Percentiles rank a stretch among this genome's conserved stretches.
Conservation (phyloP, 208 protist genomes). For the Leishmania mexicana region DNA sequence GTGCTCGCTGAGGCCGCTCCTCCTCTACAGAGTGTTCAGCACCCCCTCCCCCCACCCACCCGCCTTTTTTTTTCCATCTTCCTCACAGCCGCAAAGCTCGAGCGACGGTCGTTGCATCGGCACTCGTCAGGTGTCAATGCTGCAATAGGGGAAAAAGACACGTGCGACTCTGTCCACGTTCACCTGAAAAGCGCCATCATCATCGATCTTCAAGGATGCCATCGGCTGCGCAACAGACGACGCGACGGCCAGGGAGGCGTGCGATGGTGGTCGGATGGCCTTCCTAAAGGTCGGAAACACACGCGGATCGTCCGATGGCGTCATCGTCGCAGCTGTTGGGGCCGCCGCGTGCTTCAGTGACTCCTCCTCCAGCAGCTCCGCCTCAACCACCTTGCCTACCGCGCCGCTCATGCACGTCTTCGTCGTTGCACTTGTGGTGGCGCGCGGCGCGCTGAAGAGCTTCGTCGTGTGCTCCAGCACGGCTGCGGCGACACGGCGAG, state of each 20-base stretch:
- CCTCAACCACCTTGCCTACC: not conserved
- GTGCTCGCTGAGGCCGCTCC: not conserved
- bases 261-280: not conserved
- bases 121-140: slow-evolving; percentile 13
- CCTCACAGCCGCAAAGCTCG: not conserved
- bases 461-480: slow-evolving; percentile 9
- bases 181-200: not conserved
- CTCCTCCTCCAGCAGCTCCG: not conserved
- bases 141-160: slow-evolving; percentile 22
- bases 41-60: not conserved
- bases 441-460: slow-evolving; percentile 8
- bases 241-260: not conserved
- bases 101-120: not conserved
- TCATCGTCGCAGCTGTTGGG: not conserved
- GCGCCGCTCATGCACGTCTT: not conserved
- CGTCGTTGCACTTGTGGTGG: not conserved
- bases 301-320: not conserved
- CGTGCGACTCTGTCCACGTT: slow-evolving; percentile 20
- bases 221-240: not conserved
- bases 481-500: slow-evolving; percentile 2
- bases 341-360: not conserved
- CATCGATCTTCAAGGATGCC: not conserved
- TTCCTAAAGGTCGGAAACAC: slow-evolving; percentile 35
- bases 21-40: not conserved
- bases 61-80: no score